Base-by-base conservation (phyloP, 2,329 filamentous ascomycete genomes). In the Neonectria ditissima region DNA sequence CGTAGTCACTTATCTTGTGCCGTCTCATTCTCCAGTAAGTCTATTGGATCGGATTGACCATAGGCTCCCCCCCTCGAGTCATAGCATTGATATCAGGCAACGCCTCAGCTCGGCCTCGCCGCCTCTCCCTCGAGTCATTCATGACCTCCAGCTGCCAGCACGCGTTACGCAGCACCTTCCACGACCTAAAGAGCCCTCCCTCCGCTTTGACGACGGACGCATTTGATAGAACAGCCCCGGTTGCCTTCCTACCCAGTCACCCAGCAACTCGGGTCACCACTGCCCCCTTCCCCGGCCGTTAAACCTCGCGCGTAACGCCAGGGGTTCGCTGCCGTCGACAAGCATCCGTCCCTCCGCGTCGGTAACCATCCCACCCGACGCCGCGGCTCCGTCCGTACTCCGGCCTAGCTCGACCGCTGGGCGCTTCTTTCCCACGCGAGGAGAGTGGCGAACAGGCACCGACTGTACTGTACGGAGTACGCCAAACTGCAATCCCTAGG, bases 271-370 rank as follows among this genome's bases (percentile, higher is more conserved):
- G 59, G 59, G 39, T 47, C 14, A 9, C 37, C 16, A 22, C 39
- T 5, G 16, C 24, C 32, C 32, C 47, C 20, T 34, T 34, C 57
- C 58, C 26, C 32, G 34, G 51, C 28, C 30, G 22, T 44, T 55
- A 47, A 47, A 51, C 58, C 47, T 52, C 26, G 30, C 58, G 52
- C 44, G 58, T 51, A 61, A 61, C 47, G 20, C 20, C 59, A 26
- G 50, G 55, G 59, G 54, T 52, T 37, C 53, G 58, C 24, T 51
- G 52, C 58, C 58, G 57, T 60, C 48, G 30, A 52, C 57, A 48
- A 53, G 41, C 44, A 24, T 60, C 20, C 43, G 50, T 47, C 24
- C 55, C 55, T 57, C 55, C 18, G 30, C 55, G 44, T 50, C 44
- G 55, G 55, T 50, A 57, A 50, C 44, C 8, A 50, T 24, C 28